Percentiles rank a stretch among this genome's conserved stretches.
Conservation (phyloP, 2,329 filamentous ascomycete genomes). For the Paracorniculantispora psalliotae region DNA sequence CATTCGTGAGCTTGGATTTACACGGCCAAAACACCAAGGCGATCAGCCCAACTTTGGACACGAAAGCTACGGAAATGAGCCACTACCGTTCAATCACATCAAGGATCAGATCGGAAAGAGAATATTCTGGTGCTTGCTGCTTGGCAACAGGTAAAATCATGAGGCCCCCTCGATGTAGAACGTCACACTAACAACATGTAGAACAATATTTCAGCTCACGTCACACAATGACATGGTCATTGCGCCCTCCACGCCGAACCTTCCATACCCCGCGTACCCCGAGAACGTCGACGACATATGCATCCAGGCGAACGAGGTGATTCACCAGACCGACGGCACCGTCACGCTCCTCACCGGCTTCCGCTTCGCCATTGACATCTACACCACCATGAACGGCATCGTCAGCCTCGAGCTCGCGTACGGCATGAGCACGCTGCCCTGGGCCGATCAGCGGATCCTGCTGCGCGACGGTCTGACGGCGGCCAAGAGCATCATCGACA, state of each 20-base stretch:
- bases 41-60: constrained; percentile 37
- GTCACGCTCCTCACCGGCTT: constrained; percentile 74
- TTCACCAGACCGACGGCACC: constrained; percentile 61
- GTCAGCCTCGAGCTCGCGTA: constrained; percentile 79
- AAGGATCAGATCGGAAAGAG: constrained; percentile 69
- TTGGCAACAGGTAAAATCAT: constrained; percentile 57
- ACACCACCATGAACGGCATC: constrained; percentile 72
- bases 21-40: constrained; percentile 46
- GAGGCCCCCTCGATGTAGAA: background rate
- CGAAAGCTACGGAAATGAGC: constrained; percentile 34
- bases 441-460: constrained; percentile 70
- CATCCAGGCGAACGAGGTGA: constrained; percentile 66
- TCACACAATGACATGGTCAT: constrained; percentile 68
- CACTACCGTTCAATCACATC: constrained; percentile 59
- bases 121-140: constrained; percentile 80
- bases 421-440: constrained; percentile 71
- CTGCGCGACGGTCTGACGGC: constrained; percentile 65
- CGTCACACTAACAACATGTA: constrained; percentile 25
- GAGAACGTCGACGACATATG: constrained; percentile 80
- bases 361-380: constrained; percentile 73
- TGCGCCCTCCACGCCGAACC: constrained; percentile 67
- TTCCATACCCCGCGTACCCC: constrained; percentile 74
- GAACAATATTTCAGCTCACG: constrained; percentile 71
- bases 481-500: constrained; percentile 63
- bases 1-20: constrained; percentile 61